Conservation (phyloP, 2,329 filamentous ascomycete species). For the Aureobasidium subglaciale region DNA sequence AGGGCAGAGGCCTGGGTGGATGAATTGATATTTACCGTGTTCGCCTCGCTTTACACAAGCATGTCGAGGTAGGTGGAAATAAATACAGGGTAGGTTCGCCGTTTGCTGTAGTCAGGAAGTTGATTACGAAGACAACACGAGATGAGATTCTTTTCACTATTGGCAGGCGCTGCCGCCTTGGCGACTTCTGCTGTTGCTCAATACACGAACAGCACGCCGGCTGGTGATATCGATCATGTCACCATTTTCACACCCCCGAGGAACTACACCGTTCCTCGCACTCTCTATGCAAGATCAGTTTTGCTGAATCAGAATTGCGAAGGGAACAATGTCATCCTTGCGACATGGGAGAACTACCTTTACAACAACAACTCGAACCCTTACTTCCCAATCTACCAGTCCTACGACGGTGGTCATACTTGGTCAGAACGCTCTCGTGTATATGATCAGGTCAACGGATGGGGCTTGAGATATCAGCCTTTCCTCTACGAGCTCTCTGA, state of each 20-base stretch:
- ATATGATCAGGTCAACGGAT: conserved; percentile 56
- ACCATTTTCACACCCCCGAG: conserved; percentile 23
- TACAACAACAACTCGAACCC: conserved; percentile 36
- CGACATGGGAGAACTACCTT: conserved; percentile 50
- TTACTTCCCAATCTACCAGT: conserved; percentile 42
- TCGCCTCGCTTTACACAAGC: neutral
- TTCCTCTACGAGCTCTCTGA: conserved; percentile 58
- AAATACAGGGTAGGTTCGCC: neutral
- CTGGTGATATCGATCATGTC: conserved; percentile 16
- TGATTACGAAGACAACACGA: neutral
- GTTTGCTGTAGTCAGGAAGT: neutral
- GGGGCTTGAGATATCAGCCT: conserved; percentile 63
- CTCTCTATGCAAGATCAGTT: conserved; percentile 45
- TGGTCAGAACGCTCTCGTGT: conserved; percentile 60
- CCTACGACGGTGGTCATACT: conserved; percentile 40
- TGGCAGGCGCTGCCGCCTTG: neutral
- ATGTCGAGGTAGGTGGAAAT: neutral
- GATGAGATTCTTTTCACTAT: conserved; percentile 1
- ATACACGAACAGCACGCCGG: neutral
- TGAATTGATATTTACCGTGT: conserved; percentile 13
- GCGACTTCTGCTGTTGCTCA: conserved; percentile 6
- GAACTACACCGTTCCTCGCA: conserved; percentile 30
- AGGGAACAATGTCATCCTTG: conserved; percentile 33
- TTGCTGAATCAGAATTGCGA: conserved; percentile 35
- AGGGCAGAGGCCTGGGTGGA: neutral